Base-by-base conservation (phyloP, 192 early-diverging fungal species). In the Dissophora globulifera region DNA sequence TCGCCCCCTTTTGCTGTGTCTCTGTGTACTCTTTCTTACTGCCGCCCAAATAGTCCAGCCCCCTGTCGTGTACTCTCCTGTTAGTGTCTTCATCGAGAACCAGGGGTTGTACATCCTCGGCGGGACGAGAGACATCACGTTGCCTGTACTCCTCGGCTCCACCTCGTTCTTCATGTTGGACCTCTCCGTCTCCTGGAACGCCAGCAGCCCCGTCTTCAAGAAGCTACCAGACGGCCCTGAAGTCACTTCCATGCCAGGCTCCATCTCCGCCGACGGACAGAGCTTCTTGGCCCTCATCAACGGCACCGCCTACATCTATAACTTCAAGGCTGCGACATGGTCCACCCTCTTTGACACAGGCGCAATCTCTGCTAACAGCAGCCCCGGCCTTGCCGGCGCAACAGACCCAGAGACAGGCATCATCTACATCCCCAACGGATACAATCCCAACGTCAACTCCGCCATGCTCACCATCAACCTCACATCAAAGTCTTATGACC, bases 381-480 rank as follows among this genome's bases (percentile, higher is more conserved):
- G 8, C 13, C 26, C 25, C 1, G 57, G 41, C 4, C 35, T 40
- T 16, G 43, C 33, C 29, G 57, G 42, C 0, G 30, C 45, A 16
- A 47, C 45, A 3, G 57, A 59, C 30, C 43, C 57, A 27, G 26
- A 35, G 22, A 59, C 29, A 0, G 57, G 55, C 2, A 42, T 57
- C 7, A 43, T 57, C 23, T 57, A 57, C 45, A 17, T 26, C 13
- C 55, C 55, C 4, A 57, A 57, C 45, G 55, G 55, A 43, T 45
- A 40, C 17, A n/a, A 4, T 4, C 4, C 6, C n/a, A 17, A 10
- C 43, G 17, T n/a, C 9, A n/a, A n/a, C 43, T 5, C 9, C 4
- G 43, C 17, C 17, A 57, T 41, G 41, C 17, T 57, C 22, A 57
- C 10, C 25, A 41, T 43, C 3, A 42, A 57, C 26, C 40, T 45